Conservation (phyloP, 164 flowering plant species). For the Santalum album region DNA sequence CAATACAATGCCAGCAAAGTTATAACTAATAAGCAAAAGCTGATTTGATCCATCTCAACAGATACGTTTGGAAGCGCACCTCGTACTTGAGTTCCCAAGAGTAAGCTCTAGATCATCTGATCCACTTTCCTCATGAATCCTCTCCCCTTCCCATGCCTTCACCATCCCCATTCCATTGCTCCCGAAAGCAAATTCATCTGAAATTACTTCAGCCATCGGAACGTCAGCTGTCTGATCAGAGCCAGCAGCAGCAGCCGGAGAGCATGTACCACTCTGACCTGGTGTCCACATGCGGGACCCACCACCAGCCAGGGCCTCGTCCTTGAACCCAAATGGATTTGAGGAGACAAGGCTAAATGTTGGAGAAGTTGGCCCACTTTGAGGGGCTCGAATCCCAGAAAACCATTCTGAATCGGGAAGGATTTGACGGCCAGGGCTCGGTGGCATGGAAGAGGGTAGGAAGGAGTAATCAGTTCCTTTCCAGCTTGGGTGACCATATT, state of each 20-base stretch:
- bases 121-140: slow-evolving; percentile 85
- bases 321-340: slow-evolving; percentile 56
- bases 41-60: no score
- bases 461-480: slow-evolving; percentile 23
- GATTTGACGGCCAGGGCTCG: slow-evolving; percentile 64
- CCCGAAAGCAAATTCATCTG: slow-evolving; percentile 92
- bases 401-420: slow-evolving; percentile 73
- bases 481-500: slow-evolving; percentile 29
- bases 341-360: slow-evolving; percentile 70
- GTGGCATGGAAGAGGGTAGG: slow-evolving; percentile 73
- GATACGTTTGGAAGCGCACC: slow-evolving; percentile 23
- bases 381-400: slow-evolving; percentile 43
- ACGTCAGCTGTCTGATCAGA: slow-evolving; percentile 59
- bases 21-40: no score
- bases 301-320: slow-evolving; percentile 39
- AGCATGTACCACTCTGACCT: slow-evolving; percentile 39
- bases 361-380: slow-evolving; percentile 57
- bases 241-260: slow-evolving; percentile 68
- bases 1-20: neutral
- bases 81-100: slow-evolving; percentile 64
- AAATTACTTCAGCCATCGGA: slow-evolving; percentile 65
- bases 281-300: slow-evolving; percentile 35
- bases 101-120: slow-evolving; percentile 94
- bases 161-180: slow-evolving; percentile 50
- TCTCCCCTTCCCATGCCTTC: slow-evolving; percentile 97